phyloP scores from a whole-genome alignment of 345 rosid genomes.

The Eucalyptus leucophloia region DNA sequence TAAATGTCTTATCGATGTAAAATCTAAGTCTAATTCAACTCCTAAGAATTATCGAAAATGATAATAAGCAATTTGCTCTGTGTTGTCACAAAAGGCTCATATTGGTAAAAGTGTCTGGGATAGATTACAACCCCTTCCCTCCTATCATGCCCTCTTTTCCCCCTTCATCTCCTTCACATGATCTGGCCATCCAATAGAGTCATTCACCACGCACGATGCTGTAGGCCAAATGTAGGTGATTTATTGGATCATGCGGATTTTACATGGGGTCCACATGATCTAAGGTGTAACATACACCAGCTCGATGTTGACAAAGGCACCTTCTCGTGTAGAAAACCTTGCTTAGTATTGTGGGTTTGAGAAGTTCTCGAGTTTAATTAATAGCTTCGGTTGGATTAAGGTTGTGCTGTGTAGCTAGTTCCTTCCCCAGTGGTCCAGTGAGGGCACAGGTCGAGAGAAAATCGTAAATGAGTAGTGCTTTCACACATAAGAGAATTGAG shows the following conservation, averaged over 20 bases:
- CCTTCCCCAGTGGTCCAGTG: background rate
- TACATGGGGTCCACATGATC: background rate
- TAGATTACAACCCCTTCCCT: background rate
- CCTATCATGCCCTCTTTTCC: background rate
- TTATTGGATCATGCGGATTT: rapidly evolving
- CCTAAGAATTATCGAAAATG: background rate
- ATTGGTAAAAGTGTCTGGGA: background rate
- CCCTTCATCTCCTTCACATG: background rate
- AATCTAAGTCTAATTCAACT: background rate
- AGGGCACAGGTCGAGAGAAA: background rate
- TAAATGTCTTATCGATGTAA: background rate
- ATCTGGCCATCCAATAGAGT: background rate
- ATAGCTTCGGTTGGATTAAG: background rate
- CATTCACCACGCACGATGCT: rapidly evolving
- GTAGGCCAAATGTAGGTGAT: rapidly evolving
- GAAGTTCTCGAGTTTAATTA: background rate
- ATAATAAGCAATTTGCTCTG: background rate
- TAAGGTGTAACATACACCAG: background rate
- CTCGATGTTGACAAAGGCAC: background rate
- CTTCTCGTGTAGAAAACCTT: background rate
- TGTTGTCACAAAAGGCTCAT: background rate
- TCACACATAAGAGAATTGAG: background rate
- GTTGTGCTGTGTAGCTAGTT: background rate
- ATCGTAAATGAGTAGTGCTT: background rate
- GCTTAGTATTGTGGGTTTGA: background rate